Evolutionary conservation across 192 early-diverging fungal species (phyloP).

Genomic region (Podila clonocystis): DNA sequence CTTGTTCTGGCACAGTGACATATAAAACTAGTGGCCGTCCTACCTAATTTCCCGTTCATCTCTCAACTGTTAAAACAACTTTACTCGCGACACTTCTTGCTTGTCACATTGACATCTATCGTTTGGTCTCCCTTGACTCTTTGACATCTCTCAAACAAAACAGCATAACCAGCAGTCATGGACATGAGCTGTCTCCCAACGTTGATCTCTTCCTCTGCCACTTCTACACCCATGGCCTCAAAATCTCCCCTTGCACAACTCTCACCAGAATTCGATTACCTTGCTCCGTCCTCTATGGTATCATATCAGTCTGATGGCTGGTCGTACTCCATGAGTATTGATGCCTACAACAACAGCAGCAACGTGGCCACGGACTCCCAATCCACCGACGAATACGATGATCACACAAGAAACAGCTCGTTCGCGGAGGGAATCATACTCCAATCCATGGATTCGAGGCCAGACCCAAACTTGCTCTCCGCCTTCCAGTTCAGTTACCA

Average conservation of each 20-base stretch:
- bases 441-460: not conserved
- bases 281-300: not conserved
- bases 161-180: no score
- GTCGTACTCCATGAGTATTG: not conserved
- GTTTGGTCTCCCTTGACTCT: no score
- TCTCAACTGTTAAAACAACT: no score
- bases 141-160: no score
- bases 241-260: not conserved
- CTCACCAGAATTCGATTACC: not conserved
- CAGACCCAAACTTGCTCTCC: slow-evolving; percentile 2
- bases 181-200: not conserved
- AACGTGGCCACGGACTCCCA: no score
- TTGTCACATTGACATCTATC: no score
- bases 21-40: no score
- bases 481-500: not conserved
- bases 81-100: no score
- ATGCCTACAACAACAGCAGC: not conserved
- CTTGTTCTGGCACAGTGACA: no score
- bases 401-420: no score
- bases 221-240: not conserved
- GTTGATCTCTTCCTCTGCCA: not conserved
- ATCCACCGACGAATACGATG: no score
- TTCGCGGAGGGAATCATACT: not conserved
- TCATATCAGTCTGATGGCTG: not conserved
- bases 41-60: no score